Evolutionary conservation across 2,329 filamentous ascomycete genomes (phyloP), one percentile per base, ranked within the genome.

Genomic region (Scytalidium sp.): DNA sequence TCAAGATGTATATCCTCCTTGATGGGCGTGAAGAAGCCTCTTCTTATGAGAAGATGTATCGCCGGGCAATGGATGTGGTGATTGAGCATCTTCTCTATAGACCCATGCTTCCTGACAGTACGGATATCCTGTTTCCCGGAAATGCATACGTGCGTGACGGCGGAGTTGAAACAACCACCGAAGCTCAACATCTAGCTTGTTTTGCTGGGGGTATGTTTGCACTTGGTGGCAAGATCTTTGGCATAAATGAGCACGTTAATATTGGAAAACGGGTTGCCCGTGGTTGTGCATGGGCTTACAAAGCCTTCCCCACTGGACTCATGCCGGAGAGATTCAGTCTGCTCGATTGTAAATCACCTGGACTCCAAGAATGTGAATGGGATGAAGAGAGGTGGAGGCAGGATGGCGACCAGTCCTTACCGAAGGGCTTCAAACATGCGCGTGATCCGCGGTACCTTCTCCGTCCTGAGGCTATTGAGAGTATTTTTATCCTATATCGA

Each of bases 171-270:
- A 51, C 59, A 15, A 60, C 53, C 64, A 53, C 62, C 36, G 72
- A 60, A 13, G 68, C 75, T 3, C 80, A 88, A 57, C 87, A 91
- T 66, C 73, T 91, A 1, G 79, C 80, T 1, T 92, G 88, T 66
- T 92, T 88, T 61, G 74, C 80, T 3, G 87, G 87, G 3, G 88
- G 86, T 13, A 84, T 87, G 73, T 83, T 88, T 41, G 86, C 75
- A 1, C 77, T 91, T 40, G 84, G 80, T 2, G 84, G 85, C 1
- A 81, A 77, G 53, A 71, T 90, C 23, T 80, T 88, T 56, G 60
- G 73, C 43, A 71, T 70, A 2, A 70, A 72, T 0, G 72, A 78
- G 3, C 79, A 86, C 45, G 63, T 87, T 3, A 70, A 75, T 2
- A 72, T 79, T 21, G 84, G 80, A 2, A 69, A 71, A 41, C 79